Evolutionary conservation across 2,329 filamentous ascomycete genomes (phyloP), one percentile per base, ranked within the genome.

Genomic region (Metarhizium rileyi): DNA sequence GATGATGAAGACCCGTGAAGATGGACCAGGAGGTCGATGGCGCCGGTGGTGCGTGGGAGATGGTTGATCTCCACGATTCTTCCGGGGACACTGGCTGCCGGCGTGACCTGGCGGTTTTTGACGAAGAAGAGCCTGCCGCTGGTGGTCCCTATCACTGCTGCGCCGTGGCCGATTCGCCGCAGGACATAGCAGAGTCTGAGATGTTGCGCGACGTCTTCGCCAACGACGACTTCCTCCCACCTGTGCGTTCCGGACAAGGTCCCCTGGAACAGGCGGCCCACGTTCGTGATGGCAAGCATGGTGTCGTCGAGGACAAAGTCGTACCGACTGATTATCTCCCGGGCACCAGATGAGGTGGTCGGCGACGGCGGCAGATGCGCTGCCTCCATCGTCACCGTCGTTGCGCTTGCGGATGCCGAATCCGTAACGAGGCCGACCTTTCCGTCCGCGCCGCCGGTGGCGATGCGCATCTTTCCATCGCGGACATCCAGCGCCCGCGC

Each of bases 361-460:
- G 59, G 43, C 12, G 50, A 56, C 10, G 48, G 44, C 5, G 66
- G 48, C 16, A 71, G 57, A 18, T 70, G 64, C 4, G 60, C 55
- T 8, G 69, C 55, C n/a, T 66, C 62, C 16, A 69, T 48, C 9
- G 56, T 61, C 16, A 55, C 35, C 14, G 60, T 38, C 3, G 51
- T 51, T 14, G 52, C 41, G 10, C 44, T 23, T 49, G 50, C n/a
- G 8, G 20, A 35, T n/a, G 16, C 23, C 20, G 27, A 20, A 4
- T 42, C 46, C 40, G 63, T 58, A 26, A 77, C 68, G n/a, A 80
- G 57, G 3, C 74, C 72, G 38, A 84, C 74, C 55, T 75, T 80
- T 16, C 90, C 85, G 66, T 98, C 93, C 10, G 87, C 85, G n/a
- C 88, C 93, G 12, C 93, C 93, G 2, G 87, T 90, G 4, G 79